A percentile compares a stretch with the other conserved stretches of the same genome.
phyloP scores from a whole-genome alignment of 2,329 filamentous ascomycete species.

The Raffaelea arxii region DNA sequence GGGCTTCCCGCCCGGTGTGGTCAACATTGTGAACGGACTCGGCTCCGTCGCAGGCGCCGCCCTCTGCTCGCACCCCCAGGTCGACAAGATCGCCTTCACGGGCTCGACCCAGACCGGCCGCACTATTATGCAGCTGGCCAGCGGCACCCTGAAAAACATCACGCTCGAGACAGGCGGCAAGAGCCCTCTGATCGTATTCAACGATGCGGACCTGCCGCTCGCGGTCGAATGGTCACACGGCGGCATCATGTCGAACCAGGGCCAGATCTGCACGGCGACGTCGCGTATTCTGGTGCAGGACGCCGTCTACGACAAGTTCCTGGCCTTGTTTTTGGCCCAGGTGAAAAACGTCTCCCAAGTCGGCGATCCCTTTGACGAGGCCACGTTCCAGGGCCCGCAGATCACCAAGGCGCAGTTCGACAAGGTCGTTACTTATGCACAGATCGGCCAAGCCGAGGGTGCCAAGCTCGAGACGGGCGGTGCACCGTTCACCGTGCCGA shows the following conservation, averaged over 20 bases:
- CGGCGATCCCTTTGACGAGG: constrained; percentile 50
- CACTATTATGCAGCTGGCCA: constrained; percentile 58
- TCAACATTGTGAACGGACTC: constrained; percentile 62
- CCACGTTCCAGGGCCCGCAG: constrained; percentile 47
- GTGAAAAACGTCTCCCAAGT: constrained; percentile 30
- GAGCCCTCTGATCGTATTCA: constrained; percentile 47
- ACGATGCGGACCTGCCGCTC: constrained; percentile 50
- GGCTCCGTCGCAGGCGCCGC: constrained; percentile 57
- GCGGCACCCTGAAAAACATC: constrained; percentile 49
- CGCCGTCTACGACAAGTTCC: constrained; percentile 49
- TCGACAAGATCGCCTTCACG: constrained; percentile 69
- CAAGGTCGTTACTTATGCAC: constrained; percentile 51
- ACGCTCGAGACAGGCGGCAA: constrained; percentile 53
- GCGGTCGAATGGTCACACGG: constrained; percentile 41
- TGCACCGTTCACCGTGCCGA: background rate
- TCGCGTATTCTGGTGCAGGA: constrained; percentile 61
- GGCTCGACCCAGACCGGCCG: constrained; percentile 58
- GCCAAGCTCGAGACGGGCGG: constrained; percentile 49
- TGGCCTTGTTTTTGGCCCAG: constrained; percentile 41
- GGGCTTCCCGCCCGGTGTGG: constrained; percentile 64
- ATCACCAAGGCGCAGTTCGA: constrained; percentile 55
- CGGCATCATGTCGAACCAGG: constrained; percentile 57
- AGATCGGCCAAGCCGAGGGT: constrained; percentile 45
- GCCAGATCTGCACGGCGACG: constrained; percentile 67
- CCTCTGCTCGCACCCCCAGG: constrained; percentile 50